Base-by-base conservation (phyloP, 305 asterid genomes). In the Caryopteris hybrid region DNA sequence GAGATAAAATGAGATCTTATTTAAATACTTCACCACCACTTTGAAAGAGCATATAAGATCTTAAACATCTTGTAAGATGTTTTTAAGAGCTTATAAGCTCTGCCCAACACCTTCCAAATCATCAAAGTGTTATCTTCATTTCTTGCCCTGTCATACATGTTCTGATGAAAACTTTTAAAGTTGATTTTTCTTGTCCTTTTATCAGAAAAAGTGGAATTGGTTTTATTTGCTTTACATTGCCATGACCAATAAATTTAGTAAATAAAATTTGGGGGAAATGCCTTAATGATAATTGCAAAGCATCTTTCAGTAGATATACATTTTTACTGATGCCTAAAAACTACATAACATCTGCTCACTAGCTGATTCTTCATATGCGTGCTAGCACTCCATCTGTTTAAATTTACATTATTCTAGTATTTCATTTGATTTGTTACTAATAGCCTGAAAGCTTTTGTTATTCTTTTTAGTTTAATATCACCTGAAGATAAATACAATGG, bases 151-250 rank as follows among this genome's bases (percentile, higher is more conserved):
- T 51, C 56, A 51, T 34, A 47, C 62, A 48, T 41, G 34, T 74
- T 50, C 36, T 67, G 74, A 60, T 51, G 41, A 41, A 64, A 69
- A 58, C 17, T 36, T 60, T 36, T 57, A 43, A 50, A 41, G 14
- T 33, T 66, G 38, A 62, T 29, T 29, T 29, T 29, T 29, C 34
- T 29, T n/a, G n/a, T n/a, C n/a, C n/a, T n/a, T n/a, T n/a, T n/a
- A n/a, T n/a, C n/a, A n/a, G n/a, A n/a, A n/a, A n/a, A 46, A 42
- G 34, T 59, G 39, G 4, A 13, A 33, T 61, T 53, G 23, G 27
- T 45, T n/a, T 61, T 27, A 54, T 42, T 57, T 22, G 33, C 54
- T 29, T n/a, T 45, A 14, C 39, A 34, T 51, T 60, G 55, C 54
- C 68, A 72, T 13, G 33, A 34, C 34, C 62, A 64, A 13, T 31